phyloP scores from a whole-genome alignment of 2,329 filamentous ascomycete species.

The Colletotrichum karsti region DNA sequence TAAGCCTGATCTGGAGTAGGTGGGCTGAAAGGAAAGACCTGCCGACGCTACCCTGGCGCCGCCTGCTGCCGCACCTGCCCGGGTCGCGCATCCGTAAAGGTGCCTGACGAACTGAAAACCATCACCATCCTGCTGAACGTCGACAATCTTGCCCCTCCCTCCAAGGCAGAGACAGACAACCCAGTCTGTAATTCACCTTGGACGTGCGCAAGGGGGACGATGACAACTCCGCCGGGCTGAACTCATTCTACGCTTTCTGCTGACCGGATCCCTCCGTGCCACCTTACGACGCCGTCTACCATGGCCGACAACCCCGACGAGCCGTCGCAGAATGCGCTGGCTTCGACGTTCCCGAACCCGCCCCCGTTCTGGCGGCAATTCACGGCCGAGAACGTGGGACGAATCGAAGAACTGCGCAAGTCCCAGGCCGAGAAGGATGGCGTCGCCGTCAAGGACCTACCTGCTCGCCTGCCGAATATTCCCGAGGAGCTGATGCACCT shows the following conservation, averaged over 20 bases:
- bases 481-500: slow-evolving; percentile 79
- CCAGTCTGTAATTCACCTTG: neutral
- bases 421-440: slow-evolving; percentile 44
- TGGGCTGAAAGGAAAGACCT: neutral
- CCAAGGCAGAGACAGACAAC: neutral
- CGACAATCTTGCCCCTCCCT: neutral
- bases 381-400: slow-evolving; percentile 76
- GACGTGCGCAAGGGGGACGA: neutral
- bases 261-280: neutral
- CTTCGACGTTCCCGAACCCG: slow-evolving; percentile 82
- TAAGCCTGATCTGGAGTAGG: neutral
- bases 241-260: neutral
- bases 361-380: slow-evolving; percentile 93
- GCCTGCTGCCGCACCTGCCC: neutral
- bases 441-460: slow-evolving; percentile 19
- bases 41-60: slow-evolving; percentile 8
- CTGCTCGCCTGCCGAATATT: slow-evolving; percentile 54
- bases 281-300: neutral
- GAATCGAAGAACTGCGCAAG: slow-evolving; percentile 54
- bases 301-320: slow-evolving; percentile 66
- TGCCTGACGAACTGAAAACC: neutral
- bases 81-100: neutral
- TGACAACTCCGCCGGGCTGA: neutral
- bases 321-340: slow-evolving; percentile 52
- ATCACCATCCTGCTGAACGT: neutral